Evolutionary conservation across 306 rosid genomes (phyloP).

Genomic region (Begonia fuchsioides): DNA sequence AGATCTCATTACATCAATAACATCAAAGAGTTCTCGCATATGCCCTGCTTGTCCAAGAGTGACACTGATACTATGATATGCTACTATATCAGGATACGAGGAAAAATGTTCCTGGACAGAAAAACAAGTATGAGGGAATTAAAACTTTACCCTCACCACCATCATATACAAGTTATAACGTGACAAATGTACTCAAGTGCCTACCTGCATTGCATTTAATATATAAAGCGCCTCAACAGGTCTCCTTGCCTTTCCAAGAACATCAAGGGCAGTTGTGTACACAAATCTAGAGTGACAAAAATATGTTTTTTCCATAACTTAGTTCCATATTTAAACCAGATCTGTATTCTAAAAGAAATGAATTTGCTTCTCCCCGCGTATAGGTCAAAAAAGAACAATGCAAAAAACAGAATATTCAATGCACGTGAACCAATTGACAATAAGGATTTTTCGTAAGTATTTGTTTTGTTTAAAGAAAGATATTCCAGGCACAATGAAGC

Average conservation of each 20-base stretch:
- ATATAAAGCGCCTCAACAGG: constrained; percentile 85
- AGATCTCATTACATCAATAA: constrained; percentile 70
- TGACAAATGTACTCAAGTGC: background rate
- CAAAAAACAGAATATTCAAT: too few relatives aligned
- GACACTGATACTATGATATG: constrained; percentile 78
- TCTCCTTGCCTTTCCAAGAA: constrained; percentile 81
- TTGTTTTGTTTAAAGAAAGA: too few relatives aligned
- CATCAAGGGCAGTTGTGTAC: constrained; percentile 76
- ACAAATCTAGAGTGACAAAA: constrained; percentile 34
- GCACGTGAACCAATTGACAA: too few relatives aligned
- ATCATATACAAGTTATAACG: constrained; percentile 2
- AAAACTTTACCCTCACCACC: background rate
- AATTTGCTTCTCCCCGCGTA: too few relatives aligned
- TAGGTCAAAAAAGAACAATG: too few relatives aligned
- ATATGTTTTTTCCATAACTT: constrained; percentile 5
- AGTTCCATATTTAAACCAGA: constrained; percentile 3
- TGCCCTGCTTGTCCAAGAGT: constrained; percentile 95
- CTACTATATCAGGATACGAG: constrained; percentile 81
- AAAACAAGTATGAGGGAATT: constrained; percentile 12
- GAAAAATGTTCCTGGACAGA: constrained; percentile 70
- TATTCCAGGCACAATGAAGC: too few relatives aligned
- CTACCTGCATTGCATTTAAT: constrained; percentile 76
- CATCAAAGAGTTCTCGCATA: constrained; percentile 83
- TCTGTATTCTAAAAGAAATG: background rate
- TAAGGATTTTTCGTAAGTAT: too few relatives aligned